phyloP scores from a whole-genome alignment of 164 flowering plant species.

The Berberis vulgaris region DNA sequence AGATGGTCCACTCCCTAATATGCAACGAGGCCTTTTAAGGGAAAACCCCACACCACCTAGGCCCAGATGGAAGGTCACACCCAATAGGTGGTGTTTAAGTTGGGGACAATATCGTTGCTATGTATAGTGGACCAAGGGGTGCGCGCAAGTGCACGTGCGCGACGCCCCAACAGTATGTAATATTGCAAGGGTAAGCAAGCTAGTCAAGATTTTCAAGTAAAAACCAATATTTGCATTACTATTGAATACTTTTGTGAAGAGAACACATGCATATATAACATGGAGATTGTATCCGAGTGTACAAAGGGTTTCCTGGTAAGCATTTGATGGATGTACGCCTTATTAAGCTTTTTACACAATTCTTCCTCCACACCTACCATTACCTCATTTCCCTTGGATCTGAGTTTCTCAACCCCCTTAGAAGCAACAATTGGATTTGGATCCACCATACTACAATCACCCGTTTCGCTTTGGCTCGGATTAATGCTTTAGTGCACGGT shows the following conservation, averaged over 20 bases:
- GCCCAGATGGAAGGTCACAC: too few species aligned
- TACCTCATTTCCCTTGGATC: conserved; percentile 71
- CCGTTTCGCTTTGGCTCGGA: conserved; percentile 76
- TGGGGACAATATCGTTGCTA: too few species aligned
- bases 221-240: background rate
- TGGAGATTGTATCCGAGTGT: conserved; percentile 46
- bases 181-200: too few species aligned
- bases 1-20: too few species aligned
- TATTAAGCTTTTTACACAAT: conserved; percentile 66
- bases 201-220: background rate
- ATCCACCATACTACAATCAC: conserved; percentile 95
- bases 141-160: too few species aligned
- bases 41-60: too few species aligned
- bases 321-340: conserved; percentile 75
- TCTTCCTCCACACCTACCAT: conserved; percentile 77
- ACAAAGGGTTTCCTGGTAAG: conserved; percentile 72
- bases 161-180: too few species aligned
- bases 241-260: background rate
- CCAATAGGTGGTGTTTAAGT: too few species aligned
- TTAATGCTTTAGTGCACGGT: conserved; percentile 84
- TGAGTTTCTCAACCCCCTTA: conserved; percentile 56
- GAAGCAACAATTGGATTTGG: conserved; percentile 94
- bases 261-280: background rate
- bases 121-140: too few species aligned
- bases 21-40: too few species aligned